Base-by-base conservation (phyloP, 345 rosid genomes). In the Punica granatum region DNA sequence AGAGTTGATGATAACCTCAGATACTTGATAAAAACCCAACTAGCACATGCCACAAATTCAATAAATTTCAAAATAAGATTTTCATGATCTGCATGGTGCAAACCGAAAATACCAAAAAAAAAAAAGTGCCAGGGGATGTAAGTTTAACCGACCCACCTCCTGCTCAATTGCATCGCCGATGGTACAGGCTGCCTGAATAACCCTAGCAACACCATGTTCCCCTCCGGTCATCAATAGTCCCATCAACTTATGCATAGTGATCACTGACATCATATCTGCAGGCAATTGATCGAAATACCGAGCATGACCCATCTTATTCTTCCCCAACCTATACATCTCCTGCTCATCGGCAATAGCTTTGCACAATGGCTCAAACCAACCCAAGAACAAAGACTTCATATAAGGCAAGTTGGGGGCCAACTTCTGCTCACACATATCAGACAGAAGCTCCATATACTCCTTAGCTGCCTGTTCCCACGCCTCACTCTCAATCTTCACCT, bases 111-210 rank as follows among this genome's bases (percentile, higher is more conserved):
- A n/a, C n/a, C 43, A 62, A 1, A 26, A 19, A 30, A 7, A 37
- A 63, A 23, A 63, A 11, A 14, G 18, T 13, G 9, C 39, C 58
- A 65, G 42, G 6, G 32, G 19, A 12, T 16, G 9, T 42, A 37
- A 53, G 15, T 36, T 44, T n/a, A 60, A 68, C 8, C 48, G 58
- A 66, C 77, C 19, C 70, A 92, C 99, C 97, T 94, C 99, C 77
- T 92, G 99, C 69, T 94, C 99, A 80, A 94, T 79, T 51, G 96
- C 96, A 67, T 89, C 97, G 13, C 98, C 99, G 39, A 94, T 80
- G 1, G 68, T 26, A 67, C 85, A 84, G 43, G 95, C 92, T 66
- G 98, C 98, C 65, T 78, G 81, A 64, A 89, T 83, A 72, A 91
- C 89, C 74, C 85, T 82, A 32, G 89, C 84, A 70, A 76, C 76